These are phyloP conservation scores for Tetradesmus lagerheimii DNA, from an alignment of 139 green algal species.

Conservation along the genomic window DNA sequence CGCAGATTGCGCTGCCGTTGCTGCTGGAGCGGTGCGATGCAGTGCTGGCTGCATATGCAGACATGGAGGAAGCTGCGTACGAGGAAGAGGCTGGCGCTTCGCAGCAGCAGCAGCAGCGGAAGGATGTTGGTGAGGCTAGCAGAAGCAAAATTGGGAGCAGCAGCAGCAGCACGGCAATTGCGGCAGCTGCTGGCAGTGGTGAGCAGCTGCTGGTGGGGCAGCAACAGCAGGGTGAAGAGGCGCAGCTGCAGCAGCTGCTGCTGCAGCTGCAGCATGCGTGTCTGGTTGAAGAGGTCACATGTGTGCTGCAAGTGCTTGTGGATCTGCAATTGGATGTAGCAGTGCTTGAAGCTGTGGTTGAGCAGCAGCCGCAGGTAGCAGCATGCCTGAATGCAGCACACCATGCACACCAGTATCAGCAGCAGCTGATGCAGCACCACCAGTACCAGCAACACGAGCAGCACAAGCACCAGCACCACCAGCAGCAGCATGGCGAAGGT, in stretches of 20 bases:
- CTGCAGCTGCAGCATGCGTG: slow-evolving; percentile 21
- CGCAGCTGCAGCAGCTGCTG: not conserved
- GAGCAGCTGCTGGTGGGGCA: not conserved
- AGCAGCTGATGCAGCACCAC: not conserved
- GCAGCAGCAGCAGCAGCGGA: slow-evolving; percentile 31
- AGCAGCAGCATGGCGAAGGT: not conserved
- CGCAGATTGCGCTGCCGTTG: slow-evolving; percentile 73
- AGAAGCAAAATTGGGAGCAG: not conserved
- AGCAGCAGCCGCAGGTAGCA: slow-evolving; percentile 26
- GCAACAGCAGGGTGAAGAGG: not conserved
- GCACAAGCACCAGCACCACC: not conserved
- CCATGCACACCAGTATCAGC: not conserved
- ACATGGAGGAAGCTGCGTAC: not conserved
- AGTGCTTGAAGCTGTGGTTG: slow-evolving; percentile 2
- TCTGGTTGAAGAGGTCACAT: slow-evolving; percentile 29
- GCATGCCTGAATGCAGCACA: slow-evolving; percentile 20
- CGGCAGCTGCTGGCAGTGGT: not conserved
- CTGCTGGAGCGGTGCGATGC: slow-evolving; percentile 68
- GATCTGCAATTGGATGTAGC: slow-evolving; percentile 28
- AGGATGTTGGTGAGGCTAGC: not conserved
- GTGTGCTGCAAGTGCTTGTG: slow-evolving; percentile 28
- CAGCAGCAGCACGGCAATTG: not conserved
- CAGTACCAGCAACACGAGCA: slow-evolving; percentile 23
- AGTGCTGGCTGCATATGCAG: slow-evolving; percentile 44
- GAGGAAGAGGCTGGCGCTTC: not conserved